Evolutionary conservation across 805 yeast species (phyloP).

Genomic region (Danielozyma ontarioensis): DNA sequence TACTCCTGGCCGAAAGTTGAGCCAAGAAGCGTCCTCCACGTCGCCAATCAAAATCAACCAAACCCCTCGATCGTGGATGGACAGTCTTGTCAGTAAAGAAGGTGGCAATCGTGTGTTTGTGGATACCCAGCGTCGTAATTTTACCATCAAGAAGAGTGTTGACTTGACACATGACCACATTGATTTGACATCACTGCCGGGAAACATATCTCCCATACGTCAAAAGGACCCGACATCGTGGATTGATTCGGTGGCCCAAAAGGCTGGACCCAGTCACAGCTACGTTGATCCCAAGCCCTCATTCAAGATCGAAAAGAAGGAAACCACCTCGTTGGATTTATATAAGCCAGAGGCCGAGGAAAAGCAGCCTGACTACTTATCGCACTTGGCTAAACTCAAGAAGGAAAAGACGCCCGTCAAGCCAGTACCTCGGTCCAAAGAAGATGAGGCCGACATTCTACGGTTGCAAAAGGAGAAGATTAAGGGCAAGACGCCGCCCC

Average conservation of each 20-base stretch:
- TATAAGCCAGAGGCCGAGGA: conserved; percentile 3
- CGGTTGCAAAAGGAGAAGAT: conserved; percentile 1
- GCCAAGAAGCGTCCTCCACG: background rate
- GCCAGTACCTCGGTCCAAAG: conserved; percentile 9
- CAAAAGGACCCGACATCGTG: background rate
- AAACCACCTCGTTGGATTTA: background rate
- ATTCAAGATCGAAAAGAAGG: conserved; percentile 6
- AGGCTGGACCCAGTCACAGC: background rate
- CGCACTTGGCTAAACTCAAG: conserved; percentile 2
- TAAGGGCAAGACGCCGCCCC: background rate
- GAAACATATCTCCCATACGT: background rate
- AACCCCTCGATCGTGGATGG: conserved; percentile 2
- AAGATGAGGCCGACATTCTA: conserved; percentile 5
- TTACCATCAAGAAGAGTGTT: background rate
- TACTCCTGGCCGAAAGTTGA: background rate
- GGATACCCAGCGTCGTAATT: background rate
- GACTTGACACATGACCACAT: background rate
- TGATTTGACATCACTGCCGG: background rate
- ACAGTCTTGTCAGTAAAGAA: conserved; percentile 2
- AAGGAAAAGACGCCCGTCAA: conserved; percentile 6
- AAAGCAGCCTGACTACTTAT: conserved; percentile 7
- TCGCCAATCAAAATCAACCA: background rate
- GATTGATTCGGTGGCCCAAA: background rate
- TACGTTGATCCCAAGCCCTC: conserved; percentile 7
- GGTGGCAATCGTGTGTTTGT: background rate